phyloP scores from a whole-genome alignment of 2,329 filamentous ascomycete species.

The Stachybotrys elegans region DNA sequence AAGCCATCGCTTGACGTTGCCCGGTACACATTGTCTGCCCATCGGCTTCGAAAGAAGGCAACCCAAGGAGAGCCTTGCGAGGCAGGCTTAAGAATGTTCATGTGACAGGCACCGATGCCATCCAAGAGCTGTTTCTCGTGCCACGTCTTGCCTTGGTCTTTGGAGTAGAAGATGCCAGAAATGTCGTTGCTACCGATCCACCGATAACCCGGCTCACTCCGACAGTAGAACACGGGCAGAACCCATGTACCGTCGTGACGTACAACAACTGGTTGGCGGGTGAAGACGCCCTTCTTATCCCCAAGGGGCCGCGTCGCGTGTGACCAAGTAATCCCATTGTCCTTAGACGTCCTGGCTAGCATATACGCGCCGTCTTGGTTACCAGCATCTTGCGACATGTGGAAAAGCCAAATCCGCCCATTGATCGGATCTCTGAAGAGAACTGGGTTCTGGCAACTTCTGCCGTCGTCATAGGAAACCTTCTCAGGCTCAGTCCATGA shows the following conservation, averaged over 20 bases:
- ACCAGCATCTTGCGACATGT: slow-evolving; percentile 38
- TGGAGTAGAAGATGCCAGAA: slow-evolving; percentile 30
- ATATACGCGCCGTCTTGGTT: slow-evolving; percentile 37
- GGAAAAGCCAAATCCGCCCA: slow-evolving; percentile 33
- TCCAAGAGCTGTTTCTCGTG: slow-evolving; percentile 28
- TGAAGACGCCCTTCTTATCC: slow-evolving; percentile 30
- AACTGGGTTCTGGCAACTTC: slow-evolving; percentile 40
- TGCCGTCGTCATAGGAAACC: slow-evolving; percentile 30
- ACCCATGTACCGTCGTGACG: slow-evolving; percentile 32
- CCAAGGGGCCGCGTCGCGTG: slow-evolving; percentile 24
- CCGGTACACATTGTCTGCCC: slow-evolving; percentile 37
- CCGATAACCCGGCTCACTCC: slow-evolving; percentile 29
- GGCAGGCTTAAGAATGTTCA: slow-evolving; percentile 31
- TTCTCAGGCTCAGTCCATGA: slow-evolving; percentile 28
- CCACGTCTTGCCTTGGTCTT: slow-evolving; percentile 34
- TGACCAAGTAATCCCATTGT: slow-evolving; percentile 32
- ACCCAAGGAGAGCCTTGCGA: slow-evolving; percentile 21
- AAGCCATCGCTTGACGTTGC: slow-evolving; percentile 34
- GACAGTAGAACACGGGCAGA: slow-evolving; percentile 37
- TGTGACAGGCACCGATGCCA: slow-evolving; percentile 35
- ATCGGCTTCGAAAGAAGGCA: slow-evolving; percentile 35
- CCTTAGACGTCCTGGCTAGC: slow-evolving; percentile 27
- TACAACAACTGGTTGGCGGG: slow-evolving; percentile 34
- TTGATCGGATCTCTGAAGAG: slow-evolving; percentile 30
- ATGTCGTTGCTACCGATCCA: slow-evolving; percentile 41